These are phyloP conservation scores for Coccomyxa sp. DNA, from an alignment of 139 green algal genomes.

Conservation along the genomic window DNA sequence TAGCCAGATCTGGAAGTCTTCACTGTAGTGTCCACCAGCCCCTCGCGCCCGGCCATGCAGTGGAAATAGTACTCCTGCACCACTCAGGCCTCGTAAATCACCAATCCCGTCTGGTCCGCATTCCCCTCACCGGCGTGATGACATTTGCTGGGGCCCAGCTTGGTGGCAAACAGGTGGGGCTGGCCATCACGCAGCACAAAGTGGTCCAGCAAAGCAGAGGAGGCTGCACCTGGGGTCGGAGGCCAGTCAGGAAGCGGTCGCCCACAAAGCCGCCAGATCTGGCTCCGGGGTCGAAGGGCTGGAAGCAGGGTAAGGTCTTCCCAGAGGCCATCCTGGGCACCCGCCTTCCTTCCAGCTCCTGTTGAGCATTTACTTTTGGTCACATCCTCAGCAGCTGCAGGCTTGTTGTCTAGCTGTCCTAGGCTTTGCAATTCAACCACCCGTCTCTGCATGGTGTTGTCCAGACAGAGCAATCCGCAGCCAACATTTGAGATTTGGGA, in stretches of 20 bases:
- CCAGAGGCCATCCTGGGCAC: conserved; percentile 87
- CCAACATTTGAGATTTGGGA: not conserved
- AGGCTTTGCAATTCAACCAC: not conserved
- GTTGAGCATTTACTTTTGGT: conserved; percentile 18
- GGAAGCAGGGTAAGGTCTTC: conserved; percentile 97
- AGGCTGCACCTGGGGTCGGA: not conserved
- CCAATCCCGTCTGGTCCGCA: too few species aligned
- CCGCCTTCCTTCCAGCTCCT: conserved; percentile 95
- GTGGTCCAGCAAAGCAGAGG: too few species aligned
- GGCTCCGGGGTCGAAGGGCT: conserved; percentile 76
- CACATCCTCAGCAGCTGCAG: not conserved
- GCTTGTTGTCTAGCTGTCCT: not conserved
- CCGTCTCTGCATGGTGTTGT: not conserved
- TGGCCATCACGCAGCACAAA: not conserved
- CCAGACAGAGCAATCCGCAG: too few species aligned
- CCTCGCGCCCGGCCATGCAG: conserved; percentile 98
- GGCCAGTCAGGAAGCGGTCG: conserved; percentile 81
- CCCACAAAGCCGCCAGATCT: conserved; percentile 85
- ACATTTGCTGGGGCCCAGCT: too few species aligned
- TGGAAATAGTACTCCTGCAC: conserved; percentile 99
- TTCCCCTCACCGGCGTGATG: too few species aligned
- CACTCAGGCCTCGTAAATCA: too few species aligned
- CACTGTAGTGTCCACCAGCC: conserved; percentile 95
- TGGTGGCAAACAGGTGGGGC: not conserved
- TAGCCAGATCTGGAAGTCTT: conserved; percentile 94